Conservation (phyloP, 257 asterid species). For the Solanum piurae region DNA sequence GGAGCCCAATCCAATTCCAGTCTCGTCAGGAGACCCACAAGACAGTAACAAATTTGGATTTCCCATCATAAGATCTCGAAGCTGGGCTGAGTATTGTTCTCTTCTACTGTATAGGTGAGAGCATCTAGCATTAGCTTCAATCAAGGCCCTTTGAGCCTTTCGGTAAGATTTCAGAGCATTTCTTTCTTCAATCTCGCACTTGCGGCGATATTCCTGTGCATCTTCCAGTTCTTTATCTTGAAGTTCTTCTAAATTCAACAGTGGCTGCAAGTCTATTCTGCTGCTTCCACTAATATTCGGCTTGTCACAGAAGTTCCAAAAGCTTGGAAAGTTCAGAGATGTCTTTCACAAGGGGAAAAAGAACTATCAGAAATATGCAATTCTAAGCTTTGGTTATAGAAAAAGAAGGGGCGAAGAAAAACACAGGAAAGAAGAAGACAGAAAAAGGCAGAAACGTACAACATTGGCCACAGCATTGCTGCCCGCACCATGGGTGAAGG, state of each 20-base stretch:
- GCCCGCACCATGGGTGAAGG: background rate
- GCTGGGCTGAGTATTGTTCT: slow-evolving; percentile 36
- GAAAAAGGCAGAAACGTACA: background rate
- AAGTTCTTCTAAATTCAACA: slow-evolving; percentile 30
- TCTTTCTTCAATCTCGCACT: slow-evolving; percentile 38
- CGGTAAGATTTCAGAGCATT: slow-evolving; percentile 33
- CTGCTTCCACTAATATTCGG: slow-evolving; percentile 9
- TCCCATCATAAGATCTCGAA: slow-evolving; percentile 37
- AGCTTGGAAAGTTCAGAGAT: background rate
- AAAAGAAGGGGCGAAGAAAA: background rate
- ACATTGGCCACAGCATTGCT: slow-evolving; percentile 2
- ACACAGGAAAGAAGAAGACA: background rate
- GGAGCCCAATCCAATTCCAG: slow-evolving; percentile 14
- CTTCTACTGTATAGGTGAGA: slow-evolving; percentile 30
- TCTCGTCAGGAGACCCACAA: background rate
- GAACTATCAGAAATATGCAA: background rate
- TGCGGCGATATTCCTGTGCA: slow-evolving; percentile 36
- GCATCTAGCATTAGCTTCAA: slow-evolving; percentile 42
- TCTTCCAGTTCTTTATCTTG: slow-evolving; percentile 43
- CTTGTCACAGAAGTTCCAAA: slow-evolving; percentile 13
- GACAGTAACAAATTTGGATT: slow-evolving; percentile 25
- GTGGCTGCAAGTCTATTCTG: slow-evolving; percentile 13
- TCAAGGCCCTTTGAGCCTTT: slow-evolving; percentile 36
- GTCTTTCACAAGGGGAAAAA: slow-evolving; percentile 2
- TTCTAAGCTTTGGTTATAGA: background rate